Conservation (phyloP, 257 asterid species). For the Vinca minor region DNA sequence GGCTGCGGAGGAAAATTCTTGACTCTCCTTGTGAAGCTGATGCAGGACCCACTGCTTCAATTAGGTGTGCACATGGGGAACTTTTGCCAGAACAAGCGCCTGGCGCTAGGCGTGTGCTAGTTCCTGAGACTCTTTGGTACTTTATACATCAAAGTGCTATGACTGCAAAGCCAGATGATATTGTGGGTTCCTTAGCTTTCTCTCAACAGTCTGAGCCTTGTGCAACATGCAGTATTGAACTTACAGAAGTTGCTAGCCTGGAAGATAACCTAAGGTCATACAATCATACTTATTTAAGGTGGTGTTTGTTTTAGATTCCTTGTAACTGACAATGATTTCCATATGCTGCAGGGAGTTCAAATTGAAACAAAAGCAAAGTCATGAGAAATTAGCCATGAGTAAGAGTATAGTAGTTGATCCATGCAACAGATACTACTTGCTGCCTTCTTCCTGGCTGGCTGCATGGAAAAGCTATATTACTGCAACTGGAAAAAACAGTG, state of each 20-base stretch:
- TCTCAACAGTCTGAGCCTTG: conserved; percentile 65
- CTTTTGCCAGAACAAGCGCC: conserved; percentile 85
- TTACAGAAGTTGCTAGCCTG: conserved; percentile 68
- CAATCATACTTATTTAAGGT: conserved; percentile 17
- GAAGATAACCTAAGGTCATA: conserved; percentile 80
- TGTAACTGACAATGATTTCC: conserved; percentile 26
- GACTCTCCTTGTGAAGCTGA: conserved; percentile 88
- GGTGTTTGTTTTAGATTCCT: conserved; percentile 8
- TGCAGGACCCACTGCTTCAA: conserved; percentile 90
- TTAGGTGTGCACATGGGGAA: conserved; percentile 84
- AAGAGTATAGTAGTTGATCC: conserved; percentile 46
- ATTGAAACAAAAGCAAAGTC: conserved; percentile 70
- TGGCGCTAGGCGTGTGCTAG: conserved; percentile 74
- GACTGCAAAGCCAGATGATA: conserved; percentile 71
- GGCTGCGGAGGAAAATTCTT: conserved; percentile 73
- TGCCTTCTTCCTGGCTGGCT: conserved; percentile 84
- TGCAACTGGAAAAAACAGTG: conserved; percentile 59
- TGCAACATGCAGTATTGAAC: conserved; percentile 55
- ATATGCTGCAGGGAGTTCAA: conserved; percentile 72
- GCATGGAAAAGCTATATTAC: conserved; percentile 67
- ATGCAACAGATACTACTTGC: conserved; percentile 52
- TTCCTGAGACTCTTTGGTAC: conserved; percentile 84
- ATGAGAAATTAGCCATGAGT: conserved; percentile 69
- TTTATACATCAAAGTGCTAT: conserved; percentile 60
- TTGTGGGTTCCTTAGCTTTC: conserved; percentile 57